Percentiles rank a stretch among this genome's conserved stretches.
phyloP scores from a whole-genome alignment of 441 rosid genomes.

The Gossypium aridum region DNA sequence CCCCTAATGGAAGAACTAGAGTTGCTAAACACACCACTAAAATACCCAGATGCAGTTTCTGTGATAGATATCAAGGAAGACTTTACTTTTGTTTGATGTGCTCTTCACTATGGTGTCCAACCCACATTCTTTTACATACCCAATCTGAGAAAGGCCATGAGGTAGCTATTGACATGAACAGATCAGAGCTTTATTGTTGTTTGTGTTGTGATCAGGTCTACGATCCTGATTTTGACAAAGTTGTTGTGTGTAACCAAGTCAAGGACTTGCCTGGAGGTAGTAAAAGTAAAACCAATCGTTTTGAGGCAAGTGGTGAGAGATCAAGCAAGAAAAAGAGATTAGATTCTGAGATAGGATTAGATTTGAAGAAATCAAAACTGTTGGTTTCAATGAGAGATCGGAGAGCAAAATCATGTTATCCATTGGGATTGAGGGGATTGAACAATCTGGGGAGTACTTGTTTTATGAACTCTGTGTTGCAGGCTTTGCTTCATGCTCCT shows the following conservation, averaged over 20 bases:
- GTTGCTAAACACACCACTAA: constrained; percentile 28
- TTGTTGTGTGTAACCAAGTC: constrained; percentile 45
- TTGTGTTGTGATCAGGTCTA: constrained; percentile 77
- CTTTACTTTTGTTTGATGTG: constrained; percentile 68
- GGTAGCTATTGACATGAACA: constrained; percentile 61
- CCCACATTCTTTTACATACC: constrained; percentile 58
- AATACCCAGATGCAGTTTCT: constrained; percentile 59
- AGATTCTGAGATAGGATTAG: constrained; percentile 37
- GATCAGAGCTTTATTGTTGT: constrained; percentile 85
- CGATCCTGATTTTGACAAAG: constrained; percentile 78
- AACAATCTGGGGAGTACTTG: constrained; percentile 82
- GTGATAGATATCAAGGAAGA: constrained; percentile 42
- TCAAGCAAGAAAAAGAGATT: constrained; percentile 68
- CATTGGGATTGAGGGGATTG: constrained; percentile 70
- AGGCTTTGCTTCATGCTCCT: constrained; percentile 76
- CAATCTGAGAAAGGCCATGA: constrained; percentile 50
- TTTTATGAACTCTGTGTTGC: constrained; percentile 86
- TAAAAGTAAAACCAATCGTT: constrained; percentile 16
- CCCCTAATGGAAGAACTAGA: constrained; percentile 40
- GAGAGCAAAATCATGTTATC: constrained; percentile 80
- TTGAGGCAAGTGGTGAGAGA: constrained; percentile 39
- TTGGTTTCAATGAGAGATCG: constrained; percentile 46
- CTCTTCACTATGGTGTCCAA: constrained; percentile 54
- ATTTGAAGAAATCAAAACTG: constrained; percentile 40
- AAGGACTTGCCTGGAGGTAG: constrained; percentile 36